phyloP scores from a whole-genome alignment of 306 rosid genomes.

The Biancaea sappan region DNA sequence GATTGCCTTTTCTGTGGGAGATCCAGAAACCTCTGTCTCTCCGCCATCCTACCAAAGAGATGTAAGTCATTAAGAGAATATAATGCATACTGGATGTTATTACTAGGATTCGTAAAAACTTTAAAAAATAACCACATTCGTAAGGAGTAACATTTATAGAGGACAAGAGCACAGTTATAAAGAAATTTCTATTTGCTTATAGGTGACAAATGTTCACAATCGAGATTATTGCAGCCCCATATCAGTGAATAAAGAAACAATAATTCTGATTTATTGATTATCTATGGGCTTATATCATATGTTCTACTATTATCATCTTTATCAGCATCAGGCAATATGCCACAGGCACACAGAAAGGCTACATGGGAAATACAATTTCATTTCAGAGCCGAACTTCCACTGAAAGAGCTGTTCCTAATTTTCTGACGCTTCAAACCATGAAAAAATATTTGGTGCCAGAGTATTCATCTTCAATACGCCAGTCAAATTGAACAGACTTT shows the following conservation, averaged over 20 bases:
- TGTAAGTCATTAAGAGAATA: slow-evolving; percentile 29
- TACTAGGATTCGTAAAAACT: slow-evolving; percentile 17
- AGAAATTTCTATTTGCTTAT: slow-evolving; percentile 19
- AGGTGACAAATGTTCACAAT: slow-evolving; percentile 27
- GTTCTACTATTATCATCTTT: slow-evolving; percentile 18
- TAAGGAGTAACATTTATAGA: slow-evolving; percentile 18
- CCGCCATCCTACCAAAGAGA: slow-evolving; percentile 65
- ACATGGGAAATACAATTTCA: slow-evolving; percentile 2
- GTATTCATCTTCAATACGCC: neutral
- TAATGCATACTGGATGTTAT: slow-evolving; percentile 19
- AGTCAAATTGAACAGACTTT: slow-evolving; percentile 22
- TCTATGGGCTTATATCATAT: neutral
- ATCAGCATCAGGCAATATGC: slow-evolving; percentile 4
- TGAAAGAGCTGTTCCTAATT: slow-evolving; percentile 8
- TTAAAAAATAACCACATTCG: slow-evolving; percentile 10
- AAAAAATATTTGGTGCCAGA: slow-evolving; percentile 5
- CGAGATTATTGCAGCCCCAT: slow-evolving; percentile 21
- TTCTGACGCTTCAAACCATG: neutral
- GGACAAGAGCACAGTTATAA: slow-evolving; percentile 9
- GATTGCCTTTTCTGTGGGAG: slow-evolving; percentile 98
- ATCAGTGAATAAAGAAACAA: slow-evolving; percentile 10
- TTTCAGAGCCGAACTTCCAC: neutral
- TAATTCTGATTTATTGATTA: neutral
- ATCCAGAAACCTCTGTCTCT: slow-evolving; percentile 75
- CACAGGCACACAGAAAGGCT: slow-evolving; percentile 1